These are phyloP conservation scores for Phytophthora pluvialis DNA, from an alignment of 352 stramenopile species.

Conservation along the genomic window DNA sequence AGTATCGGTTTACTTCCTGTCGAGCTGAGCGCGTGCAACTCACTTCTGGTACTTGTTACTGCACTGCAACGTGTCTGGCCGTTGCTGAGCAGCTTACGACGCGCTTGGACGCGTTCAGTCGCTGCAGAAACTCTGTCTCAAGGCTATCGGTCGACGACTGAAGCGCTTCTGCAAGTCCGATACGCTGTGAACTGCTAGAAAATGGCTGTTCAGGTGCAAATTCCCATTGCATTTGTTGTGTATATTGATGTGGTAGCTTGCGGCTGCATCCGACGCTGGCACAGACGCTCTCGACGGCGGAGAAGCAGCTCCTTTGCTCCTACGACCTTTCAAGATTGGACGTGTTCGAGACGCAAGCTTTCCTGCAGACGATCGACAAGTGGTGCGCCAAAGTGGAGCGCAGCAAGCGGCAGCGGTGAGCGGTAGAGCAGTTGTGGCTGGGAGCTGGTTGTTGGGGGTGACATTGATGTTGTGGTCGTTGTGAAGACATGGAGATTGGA, in stretches of 20 bases:
- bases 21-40: neutral
- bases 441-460: neutral
- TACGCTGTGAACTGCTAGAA: neutral
- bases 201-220: neutral
- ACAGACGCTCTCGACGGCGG: slow-evolving; percentile 16
- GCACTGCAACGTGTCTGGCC: neutral
- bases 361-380: slow-evolving; percentile 22
- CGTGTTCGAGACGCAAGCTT: slow-evolving; percentile 35
- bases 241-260: slow-evolving; percentile 2
- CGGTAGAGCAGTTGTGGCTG: neutral
- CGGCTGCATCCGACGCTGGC: slow-evolving; percentile 14
- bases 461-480: slow-evolving; percentile 2
- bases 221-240: neutral
- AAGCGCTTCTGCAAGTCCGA: slow-evolving; percentile 45
- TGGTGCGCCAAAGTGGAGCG: slow-evolving; percentile 21
- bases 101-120: slow-evolving; percentile 14
- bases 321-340: slow-evolving; percentile 43
- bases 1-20: neutral
- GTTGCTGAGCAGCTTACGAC: neutral
- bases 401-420: slow-evolving; percentile 2
- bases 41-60: slow-evolving; percentile 1
- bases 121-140: slow-evolving; percentile 44
- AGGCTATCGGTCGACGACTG: slow-evolving; percentile 27
- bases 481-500: neutral
- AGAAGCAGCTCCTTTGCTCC: slow-evolving; percentile 31